Evolutionary conservation across 768 basidiomycete species (phyloP), one percentile per base, ranked within the genome.

Genomic region (Antrodiella citrinella): DNA sequence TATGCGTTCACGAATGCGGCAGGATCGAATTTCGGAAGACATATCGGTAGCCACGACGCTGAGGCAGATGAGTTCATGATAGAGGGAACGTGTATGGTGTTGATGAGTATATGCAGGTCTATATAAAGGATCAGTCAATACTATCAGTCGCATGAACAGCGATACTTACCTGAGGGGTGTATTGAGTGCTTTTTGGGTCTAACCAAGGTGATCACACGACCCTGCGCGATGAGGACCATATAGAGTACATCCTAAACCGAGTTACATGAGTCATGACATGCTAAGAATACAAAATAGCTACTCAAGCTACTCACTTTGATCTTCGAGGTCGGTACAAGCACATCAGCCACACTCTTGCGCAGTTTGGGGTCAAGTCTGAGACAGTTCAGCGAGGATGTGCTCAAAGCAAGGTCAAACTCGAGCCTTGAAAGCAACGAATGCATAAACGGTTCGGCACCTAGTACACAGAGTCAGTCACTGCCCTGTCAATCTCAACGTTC

Each of bases 11-110:
- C 82, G 65, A 97, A 97, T 1, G 86, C 86, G 3, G 81, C 69
- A 0, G 90, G 73, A 60, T 97, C 91, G 72, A 90, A 98, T 65
- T 92, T 93, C 0, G 96, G 95, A 2, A 99, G 77, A 64, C 96
- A 98, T 44, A 99, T 78, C 2, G 96, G 96, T 5, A 98, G 78
- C 91, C 93, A 99, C 4, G 86, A 86, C 12, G 93, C 87, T 4
- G 91, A 73, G 4, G 84, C 85, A 7, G 84, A 82, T 2, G 84
- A 86, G 62, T 82, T 86, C 52, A 74, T 71, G 55, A 87, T 81
- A 1, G 91, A 86, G 0, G 91, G 87, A 0, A 89, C 78, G 50
- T 87, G 79, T 5, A 97, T 78, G 2, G 93, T 95, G 62, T 95
- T 97, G 48, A 98, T 74, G 24, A 97, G 76, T 45, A 96, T 83